Percentiles rank a stretch among this genome's conserved stretches.
Conservation (phyloP, 1,284 basidiomycete species). For the Trichosporon inkin region DNA sequence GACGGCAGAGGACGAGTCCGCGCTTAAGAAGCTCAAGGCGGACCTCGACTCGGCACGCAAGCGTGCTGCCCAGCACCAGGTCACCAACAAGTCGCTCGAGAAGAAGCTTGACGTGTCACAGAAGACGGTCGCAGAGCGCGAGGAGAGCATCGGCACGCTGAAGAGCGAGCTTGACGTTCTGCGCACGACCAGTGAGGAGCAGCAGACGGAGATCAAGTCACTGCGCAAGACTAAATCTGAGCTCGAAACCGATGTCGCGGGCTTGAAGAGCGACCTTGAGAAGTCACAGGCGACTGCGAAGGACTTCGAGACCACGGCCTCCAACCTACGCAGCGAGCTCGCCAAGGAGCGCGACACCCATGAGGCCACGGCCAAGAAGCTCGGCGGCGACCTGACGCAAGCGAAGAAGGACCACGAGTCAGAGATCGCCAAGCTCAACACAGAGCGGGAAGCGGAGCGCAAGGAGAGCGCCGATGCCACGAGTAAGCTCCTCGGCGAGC, state of each 20-base stretch:
- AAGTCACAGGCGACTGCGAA: background rate
- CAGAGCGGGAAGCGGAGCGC: conserved; percentile 8
- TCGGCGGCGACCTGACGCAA: background rate
- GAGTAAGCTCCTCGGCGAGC: background rate
- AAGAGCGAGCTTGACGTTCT: conserved; percentile 11
- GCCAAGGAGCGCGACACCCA: conserved; percentile 5
- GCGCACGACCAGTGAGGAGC: background rate
- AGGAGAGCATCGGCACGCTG: conserved; percentile 2
- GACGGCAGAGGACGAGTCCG: conserved; percentile 8
- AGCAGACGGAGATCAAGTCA: background rate
- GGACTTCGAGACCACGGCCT: background rate
- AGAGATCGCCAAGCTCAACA: background rate
- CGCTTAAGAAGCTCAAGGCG: conserved; percentile 2
- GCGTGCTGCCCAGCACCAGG: conserved; percentile 7
- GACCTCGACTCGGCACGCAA: conserved; percentile 13
- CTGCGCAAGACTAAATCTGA: background rate
- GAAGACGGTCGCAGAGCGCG: conserved; percentile 3
- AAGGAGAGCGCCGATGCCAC: background rate
- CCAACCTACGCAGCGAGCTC: background rate
- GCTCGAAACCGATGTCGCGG: conserved; percentile 7
- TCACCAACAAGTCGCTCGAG: background rate
- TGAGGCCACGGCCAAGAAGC: background rate
- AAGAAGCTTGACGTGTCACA: conserved; percentile 8
- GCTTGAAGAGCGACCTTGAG: conserved; percentile 13
- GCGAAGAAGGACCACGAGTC: conserved; percentile 9